Evolutionary conservation across 495 filamentous ascomycete species (phyloP).

Genomic region (Talaromyces stipitatus): DNA sequence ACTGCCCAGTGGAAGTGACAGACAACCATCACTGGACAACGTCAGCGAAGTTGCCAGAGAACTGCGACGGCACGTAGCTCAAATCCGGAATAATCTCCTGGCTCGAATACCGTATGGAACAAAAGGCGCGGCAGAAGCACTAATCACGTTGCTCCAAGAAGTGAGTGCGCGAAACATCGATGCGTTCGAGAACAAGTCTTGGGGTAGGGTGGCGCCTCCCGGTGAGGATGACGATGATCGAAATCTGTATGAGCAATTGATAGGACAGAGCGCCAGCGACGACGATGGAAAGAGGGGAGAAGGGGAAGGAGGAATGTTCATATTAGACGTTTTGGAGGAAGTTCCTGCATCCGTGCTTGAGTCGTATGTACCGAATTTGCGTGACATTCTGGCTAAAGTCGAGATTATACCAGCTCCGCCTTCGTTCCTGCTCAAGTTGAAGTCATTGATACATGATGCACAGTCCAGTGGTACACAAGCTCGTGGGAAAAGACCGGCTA

Average conservation of each 20-base stretch:
- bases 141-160: constrained; percentile 36
- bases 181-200: constrained; percentile 28
- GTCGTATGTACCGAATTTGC: constrained; percentile 23
- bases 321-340: constrained; percentile 34
- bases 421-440: constrained; percentile 27
- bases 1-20: constrained; percentile 12
- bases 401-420: constrained; percentile 34
- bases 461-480: constrained; percentile 17
- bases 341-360: constrained; percentile 25
- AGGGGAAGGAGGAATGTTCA: constrained; percentile 28
- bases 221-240: constrained; percentile 41
- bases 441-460: constrained; percentile 20
- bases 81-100: constrained; percentile 28
- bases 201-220: constrained; percentile 28
- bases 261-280: constrained; percentile 24
- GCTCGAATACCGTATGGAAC: constrained; percentile 28
- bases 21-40: constrained; percentile 12
- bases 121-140: constrained; percentile 30
- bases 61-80: constrained; percentile 27
- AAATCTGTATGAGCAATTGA: constrained; percentile 42
- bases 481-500: constrained; percentile 31
- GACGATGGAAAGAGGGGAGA: constrained; percentile 5
- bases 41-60: constrained; percentile 25
- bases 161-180: constrained; percentile 40
- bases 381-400: constrained; percentile 26